phyloP scores from a whole-genome alignment of 2,329 filamentous ascomycete species.

The Fusarium virguliforme region DNA sequence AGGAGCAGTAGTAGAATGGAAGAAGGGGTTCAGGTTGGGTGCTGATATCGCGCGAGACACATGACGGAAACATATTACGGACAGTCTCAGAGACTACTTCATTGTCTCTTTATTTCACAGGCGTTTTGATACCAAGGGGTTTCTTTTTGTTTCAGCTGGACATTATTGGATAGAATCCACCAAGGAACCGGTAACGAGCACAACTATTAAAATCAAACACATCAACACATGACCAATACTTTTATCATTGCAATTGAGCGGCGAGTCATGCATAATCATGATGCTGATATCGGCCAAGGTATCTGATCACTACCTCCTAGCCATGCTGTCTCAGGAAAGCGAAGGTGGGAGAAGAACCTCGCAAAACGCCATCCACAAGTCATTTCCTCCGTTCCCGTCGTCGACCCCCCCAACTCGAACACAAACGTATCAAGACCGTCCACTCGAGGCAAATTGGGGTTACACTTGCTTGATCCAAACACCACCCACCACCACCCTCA shows the following conservation, averaged over 20 bases:
- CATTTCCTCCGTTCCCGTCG: slow-evolving; percentile 38
- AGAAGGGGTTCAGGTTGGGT: neutral
- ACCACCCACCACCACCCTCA: slow-evolving; percentile 27
- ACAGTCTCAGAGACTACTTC: slow-evolving; percentile 7
- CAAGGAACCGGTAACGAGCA: neutral
- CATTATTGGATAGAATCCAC: neutral
- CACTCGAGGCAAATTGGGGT: slow-evolving; percentile 25
- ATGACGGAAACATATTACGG: slow-evolving; percentile 5
- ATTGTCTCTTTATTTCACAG: slow-evolving; percentile 14
- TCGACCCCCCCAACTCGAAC: slow-evolving; percentile 32
- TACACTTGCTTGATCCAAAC: slow-evolving; percentile 28
- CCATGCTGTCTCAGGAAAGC: slow-evolving; percentile 55
- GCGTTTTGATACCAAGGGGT: slow-evolving; percentile 36
- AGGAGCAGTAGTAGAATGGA: slow-evolving; percentile 15
- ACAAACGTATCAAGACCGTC: slow-evolving; percentile 28
- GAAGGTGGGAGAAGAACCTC: slow-evolving; percentile 54
- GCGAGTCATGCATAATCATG: slow-evolving; percentile 22
- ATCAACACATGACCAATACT: neutral
- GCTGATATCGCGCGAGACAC: neutral
- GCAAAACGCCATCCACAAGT: slow-evolving; percentile 50
- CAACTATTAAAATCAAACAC: no score
- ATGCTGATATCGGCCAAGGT: slow-evolving; percentile 52
- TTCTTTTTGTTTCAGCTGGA: slow-evolving; percentile 5
- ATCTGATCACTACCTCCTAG: slow-evolving; percentile 55
- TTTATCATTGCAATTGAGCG: slow-evolving; percentile 17